Evolutionary conservation across 352 stramenopile genomes (phyloP).

Genomic region (Pythium oligandrum): DNA sequence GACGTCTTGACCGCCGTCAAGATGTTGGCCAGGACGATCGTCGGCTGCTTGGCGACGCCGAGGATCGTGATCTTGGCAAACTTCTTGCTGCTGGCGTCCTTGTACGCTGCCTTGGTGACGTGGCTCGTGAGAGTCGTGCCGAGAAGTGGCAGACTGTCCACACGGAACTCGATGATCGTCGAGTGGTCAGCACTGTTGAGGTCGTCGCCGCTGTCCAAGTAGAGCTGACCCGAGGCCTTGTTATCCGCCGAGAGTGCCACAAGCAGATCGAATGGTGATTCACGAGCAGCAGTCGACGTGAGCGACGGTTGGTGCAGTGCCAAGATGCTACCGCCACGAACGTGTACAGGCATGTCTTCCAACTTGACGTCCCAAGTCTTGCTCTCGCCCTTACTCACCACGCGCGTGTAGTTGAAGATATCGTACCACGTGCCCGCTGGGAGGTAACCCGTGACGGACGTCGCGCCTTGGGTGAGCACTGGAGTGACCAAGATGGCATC

Average conservation of each 20-base stretch:
- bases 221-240: constrained; percentile 37
- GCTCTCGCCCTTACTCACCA: constrained; percentile 21
- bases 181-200: too few species aligned
- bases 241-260: constrained; percentile 26
- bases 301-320: constrained; percentile 42
- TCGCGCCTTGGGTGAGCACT: constrained; percentile 46
- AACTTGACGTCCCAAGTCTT: constrained; percentile 32
- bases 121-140: constrained; percentile 16
- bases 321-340: constrained; percentile 47
- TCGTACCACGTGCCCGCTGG: constrained; percentile 49
- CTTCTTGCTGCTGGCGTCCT: constrained; percentile 17
- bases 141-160: neutral
- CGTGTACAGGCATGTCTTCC: constrained; percentile 58
- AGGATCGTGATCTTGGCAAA: constrained; percentile 24
- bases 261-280: constrained; percentile 46
- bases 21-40: constrained; percentile 7
- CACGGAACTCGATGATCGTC: constrained; percentile 33
- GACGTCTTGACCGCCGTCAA: constrained; percentile 6
- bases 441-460: constrained; percentile 36
- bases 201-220: constrained; percentile 47
- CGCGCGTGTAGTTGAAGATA: constrained; percentile 41
- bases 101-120: constrained; percentile 13
- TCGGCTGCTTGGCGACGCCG: constrained; percentile 11
- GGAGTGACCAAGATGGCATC: constrained; percentile 36
- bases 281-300: constrained; percentile 35